These are phyloP conservation scores for Alternaria gaisen DNA, from an alignment of 2,329 filamentous ascomycete genomes.

Conservation along the genomic window DNA sequence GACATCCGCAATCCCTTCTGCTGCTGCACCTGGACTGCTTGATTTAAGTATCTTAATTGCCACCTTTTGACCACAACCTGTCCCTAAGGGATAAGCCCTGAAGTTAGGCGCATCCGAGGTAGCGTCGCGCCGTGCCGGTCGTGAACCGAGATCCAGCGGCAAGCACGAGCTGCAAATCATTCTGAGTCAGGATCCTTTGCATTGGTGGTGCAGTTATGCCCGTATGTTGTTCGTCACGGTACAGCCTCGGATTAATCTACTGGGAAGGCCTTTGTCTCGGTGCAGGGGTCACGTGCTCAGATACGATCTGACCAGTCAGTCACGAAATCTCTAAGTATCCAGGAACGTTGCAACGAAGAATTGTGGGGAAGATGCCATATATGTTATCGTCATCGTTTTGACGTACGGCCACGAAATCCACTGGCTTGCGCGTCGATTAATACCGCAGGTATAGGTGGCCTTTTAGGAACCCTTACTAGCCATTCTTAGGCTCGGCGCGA, in stretches of 20 bases:
- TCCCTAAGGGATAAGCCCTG: slow-evolving; percentile 8
- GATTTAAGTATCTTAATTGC: not conserved
- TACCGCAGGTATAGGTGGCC: slow-evolving; percentile 8
- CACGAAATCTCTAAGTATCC: not conserved
- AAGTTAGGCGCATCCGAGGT: slow-evolving; percentile 30
- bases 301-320: not conserved
- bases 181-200: slow-evolving; percentile 23
- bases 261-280: slow-evolving; percentile 2
- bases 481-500: slow-evolving; percentile 12
- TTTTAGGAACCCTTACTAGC: slow-evolving; percentile 12
- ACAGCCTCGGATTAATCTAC: slow-evolving; percentile 1
- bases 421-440: slow-evolving; percentile 18
- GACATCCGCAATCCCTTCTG: not conserved
- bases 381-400: slow-evolving; percentile 11
- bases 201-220: not conserved
- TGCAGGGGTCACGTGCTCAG: slow-evolving; percentile 4
- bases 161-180: slow-evolving; percentile 31
- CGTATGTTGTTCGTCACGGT: slow-evolving; percentile 14
- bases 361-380: not conserved
- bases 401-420: slow-evolving; percentile 4
- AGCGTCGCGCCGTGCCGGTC: slow-evolving; percentile 37
- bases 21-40: not conserved
- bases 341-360: slow-evolving; percentile 7
- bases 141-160: slow-evolving; percentile 35
- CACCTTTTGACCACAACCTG: not conserved